phyloP scores from a whole-genome alignment of 768 basidiomycete genomes.

The Xerocomellus intermedius region DNA sequence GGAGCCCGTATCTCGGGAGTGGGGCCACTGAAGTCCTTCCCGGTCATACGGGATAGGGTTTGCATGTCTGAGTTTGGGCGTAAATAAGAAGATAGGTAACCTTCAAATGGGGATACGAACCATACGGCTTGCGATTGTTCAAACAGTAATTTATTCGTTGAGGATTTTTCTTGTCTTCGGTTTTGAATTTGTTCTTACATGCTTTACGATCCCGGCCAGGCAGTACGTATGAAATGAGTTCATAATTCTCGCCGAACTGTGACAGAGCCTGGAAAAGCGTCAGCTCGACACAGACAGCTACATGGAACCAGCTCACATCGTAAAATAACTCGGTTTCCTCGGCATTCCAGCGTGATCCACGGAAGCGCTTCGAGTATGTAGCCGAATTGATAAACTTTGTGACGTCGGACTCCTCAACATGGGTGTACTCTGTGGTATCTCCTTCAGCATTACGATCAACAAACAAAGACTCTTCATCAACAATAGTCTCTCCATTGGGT shows the following conservation, averaged over 20 bases:
- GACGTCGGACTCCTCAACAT: conserved; percentile 78
- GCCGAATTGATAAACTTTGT: conserved; percentile 84
- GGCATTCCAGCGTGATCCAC: conserved; percentile 86
- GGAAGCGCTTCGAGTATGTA: conserved; percentile 75
- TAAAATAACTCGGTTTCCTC: conserved; percentile 89
- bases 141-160: conserved; percentile 73
- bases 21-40: conserved; percentile 83
- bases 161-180: conserved; percentile 80
- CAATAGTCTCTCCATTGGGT: conserved; percentile 81
- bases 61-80: conserved; percentile 53
- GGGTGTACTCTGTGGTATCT: conserved; percentile 70
- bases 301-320: conserved; percentile 50
- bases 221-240: conserved; percentile 82
- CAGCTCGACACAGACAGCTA: not conserved
- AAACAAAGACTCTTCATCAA: conserved; percentile 82
- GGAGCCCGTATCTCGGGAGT: conserved; percentile 62
- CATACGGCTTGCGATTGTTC: conserved; percentile 73
- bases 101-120: conserved; percentile 39
- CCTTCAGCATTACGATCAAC: conserved; percentile 70
- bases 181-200: conserved; percentile 91
- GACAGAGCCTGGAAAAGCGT: conserved; percentile 64
- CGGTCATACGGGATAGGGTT: conserved; percentile 75
- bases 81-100: not conserved
- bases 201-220: conserved; percentile 85
- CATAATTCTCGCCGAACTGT: conserved; percentile 92